Percentiles rank a stretch among this genome's conserved stretches.
These are phyloP conservation scores for Linum tenue DNA, from an alignment of 345 rosid species.

Conservation along the genomic window DNA sequence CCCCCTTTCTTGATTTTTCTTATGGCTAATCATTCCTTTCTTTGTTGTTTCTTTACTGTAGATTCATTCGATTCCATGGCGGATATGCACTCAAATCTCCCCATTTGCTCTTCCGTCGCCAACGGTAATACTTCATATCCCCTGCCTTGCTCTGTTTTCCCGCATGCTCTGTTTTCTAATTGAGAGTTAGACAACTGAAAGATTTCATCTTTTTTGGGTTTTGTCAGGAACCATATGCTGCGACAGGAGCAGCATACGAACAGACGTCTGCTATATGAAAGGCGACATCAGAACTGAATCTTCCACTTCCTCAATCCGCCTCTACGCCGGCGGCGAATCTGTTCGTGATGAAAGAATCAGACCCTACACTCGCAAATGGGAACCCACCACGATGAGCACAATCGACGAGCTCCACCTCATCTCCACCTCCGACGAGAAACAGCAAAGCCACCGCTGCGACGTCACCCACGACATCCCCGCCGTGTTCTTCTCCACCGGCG, in stretches of 20 bases:
- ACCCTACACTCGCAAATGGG: conserved; percentile 92
- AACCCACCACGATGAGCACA: conserved; percentile 55
- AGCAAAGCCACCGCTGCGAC: conserved; percentile 7
- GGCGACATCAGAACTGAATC: conserved; percentile 56
- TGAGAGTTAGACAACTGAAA: background rate
- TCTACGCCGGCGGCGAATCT: conserved; percentile 9
- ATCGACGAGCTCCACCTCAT: conserved; percentile 56
- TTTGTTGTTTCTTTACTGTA: conserved; percentile 20
- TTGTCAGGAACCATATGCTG: conserved; percentile 65
- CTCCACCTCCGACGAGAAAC: background rate
- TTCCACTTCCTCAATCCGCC: conserved; percentile 11
- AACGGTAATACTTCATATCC: conserved; percentile 35
- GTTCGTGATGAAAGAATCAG: conserved; percentile 44
- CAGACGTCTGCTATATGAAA: conserved; percentile 65
- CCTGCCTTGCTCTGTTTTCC: background rate
- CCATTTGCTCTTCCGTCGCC: conserved; percentile 44
- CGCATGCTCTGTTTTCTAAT: background rate
- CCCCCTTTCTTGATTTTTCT: background rate
- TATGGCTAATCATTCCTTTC: background rate
- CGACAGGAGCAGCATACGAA: conserved; percentile 55
- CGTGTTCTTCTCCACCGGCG: conserved; percentile 32
- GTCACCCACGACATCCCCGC: conserved; percentile 21
- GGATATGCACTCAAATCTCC: conserved; percentile 22
- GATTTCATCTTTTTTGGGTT: conserved; percentile 7
- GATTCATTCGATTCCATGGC: conserved; percentile 39